phyloP scores from a whole-genome alignment of 495 filamentous ascomycete genomes.

The Annulohypoxylon moriforme region DNA sequence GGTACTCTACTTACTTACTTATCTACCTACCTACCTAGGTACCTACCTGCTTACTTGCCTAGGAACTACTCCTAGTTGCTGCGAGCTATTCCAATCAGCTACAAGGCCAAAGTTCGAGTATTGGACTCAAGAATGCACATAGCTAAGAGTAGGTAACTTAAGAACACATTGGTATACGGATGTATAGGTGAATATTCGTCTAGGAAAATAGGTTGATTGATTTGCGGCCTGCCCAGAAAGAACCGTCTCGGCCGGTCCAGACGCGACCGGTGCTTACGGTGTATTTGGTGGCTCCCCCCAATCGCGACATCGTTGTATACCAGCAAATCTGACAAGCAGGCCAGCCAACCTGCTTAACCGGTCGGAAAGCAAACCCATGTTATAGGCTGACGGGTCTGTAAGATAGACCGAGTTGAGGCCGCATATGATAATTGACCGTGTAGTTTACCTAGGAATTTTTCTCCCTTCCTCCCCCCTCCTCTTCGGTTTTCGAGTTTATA shows the following conservation, averaged over 20 bases:
- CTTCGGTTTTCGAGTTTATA: no score
- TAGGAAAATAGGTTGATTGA: conserved; percentile 26
- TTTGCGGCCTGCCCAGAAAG: conserved; percentile 17
- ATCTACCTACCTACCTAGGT: background rate
- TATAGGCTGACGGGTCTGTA: conserved; percentile 26
- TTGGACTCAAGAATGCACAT: background rate
- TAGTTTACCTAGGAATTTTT: conserved; percentile 2
- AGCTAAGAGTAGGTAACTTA: background rate
- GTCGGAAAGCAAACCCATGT: conserved; percentile 32
- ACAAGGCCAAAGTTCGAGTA: background rate
- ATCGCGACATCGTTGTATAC: conserved; percentile 1
- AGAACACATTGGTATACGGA: no score
- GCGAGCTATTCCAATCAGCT: no score
- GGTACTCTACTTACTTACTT: background rate
- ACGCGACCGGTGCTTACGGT: conserved; percentile 37
- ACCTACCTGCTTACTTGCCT: background rate
- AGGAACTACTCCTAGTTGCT: no score
- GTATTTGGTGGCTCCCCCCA: conserved; percentile 14
- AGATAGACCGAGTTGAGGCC: conserved; percentile 39
- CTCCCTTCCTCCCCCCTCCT: background rate
- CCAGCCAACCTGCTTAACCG: conserved; percentile 27
- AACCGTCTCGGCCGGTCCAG: conserved; percentile 42
- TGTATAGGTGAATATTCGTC: conserved; percentile 5
- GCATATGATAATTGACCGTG: conserved; percentile 9
- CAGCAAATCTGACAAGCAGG: conserved; percentile 33